These are phyloP conservation scores for Lanmaoa rubissima DNA, from an alignment of 768 basidiomycete species.

Conservation along the genomic window DNA sequence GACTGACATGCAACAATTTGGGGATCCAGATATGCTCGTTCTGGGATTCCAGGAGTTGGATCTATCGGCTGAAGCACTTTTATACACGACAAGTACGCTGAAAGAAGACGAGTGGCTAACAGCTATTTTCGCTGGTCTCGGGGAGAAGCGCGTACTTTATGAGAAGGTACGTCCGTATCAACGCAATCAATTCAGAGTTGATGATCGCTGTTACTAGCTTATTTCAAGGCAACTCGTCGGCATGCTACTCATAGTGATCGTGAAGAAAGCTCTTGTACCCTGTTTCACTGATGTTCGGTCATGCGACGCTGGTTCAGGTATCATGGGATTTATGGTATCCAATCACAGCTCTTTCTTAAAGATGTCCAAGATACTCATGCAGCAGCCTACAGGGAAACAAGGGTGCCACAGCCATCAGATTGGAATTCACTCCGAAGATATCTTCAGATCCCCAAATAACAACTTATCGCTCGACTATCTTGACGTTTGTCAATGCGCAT, in stretches of 20 bases:
- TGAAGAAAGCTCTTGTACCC: slow-evolving; percentile 47
- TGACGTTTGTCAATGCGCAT: slow-evolving; percentile 82
- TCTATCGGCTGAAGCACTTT: slow-evolving; percentile 70
- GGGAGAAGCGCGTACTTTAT: slow-evolving; percentile 59
- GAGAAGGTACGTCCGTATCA: slow-evolving; percentile 51
- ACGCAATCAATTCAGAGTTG: not conserved
- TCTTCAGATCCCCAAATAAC: slow-evolving; percentile 14
- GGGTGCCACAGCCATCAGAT: slow-evolving; percentile 66
- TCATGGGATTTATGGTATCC: slow-evolving; percentile 74
- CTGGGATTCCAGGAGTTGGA: slow-evolving; percentile 82
- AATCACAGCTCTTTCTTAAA: not conserved
- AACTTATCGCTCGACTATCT: slow-evolving; percentile 39
- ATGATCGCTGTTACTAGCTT: slow-evolving; percentile 42
- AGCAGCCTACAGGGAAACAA: slow-evolving; percentile 67
- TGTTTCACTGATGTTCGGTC: slow-evolving; percentile 56
- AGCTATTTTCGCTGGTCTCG: slow-evolving; percentile 68
- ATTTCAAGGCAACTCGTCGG: slow-evolving; percentile 80
- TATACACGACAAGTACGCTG: slow-evolving; percentile 62
- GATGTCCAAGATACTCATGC: not conserved
- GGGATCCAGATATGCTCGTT: slow-evolving; percentile 67
- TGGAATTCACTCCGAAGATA: slow-evolving; percentile 51
- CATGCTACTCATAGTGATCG: slow-evolving; percentile 71
- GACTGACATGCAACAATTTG: slow-evolving; percentile 21
- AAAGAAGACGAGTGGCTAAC: slow-evolving; percentile 70
- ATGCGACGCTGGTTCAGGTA: slow-evolving; percentile 62